Percentiles rank a stretch among this genome's conserved stretches.
Conservation (phyloP, 768 basidiomycete genomes). For the Phanerodontia chrysosporium region DNA sequence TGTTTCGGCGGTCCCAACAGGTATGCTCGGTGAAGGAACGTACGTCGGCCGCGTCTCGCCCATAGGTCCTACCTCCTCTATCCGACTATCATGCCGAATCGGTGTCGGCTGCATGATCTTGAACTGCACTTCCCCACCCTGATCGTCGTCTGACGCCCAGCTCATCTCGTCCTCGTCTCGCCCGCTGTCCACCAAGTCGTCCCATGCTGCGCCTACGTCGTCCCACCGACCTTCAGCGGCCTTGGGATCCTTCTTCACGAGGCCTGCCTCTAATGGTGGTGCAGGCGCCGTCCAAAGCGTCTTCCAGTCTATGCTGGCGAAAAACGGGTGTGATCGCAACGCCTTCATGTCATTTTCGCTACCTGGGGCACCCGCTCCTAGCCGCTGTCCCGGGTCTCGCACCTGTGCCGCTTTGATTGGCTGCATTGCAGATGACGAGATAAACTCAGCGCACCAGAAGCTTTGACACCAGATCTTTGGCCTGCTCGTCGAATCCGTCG, state of each 20-base stretch:
- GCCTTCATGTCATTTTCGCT: slow-evolving; percentile 36
- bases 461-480: slow-evolving; percentile 72
- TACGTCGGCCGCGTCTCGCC: slow-evolving; percentile 36
- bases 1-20: background rate
- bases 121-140: slow-evolving; percentile 28
- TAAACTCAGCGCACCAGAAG: slow-evolving; percentile 55
- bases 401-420: slow-evolving; percentile 34
- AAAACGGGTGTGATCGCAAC: slow-evolving; percentile 61
- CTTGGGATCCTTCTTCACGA: slow-evolving; percentile 44
- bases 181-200: slow-evolving; percentile 30
- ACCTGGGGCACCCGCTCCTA: slow-evolving; percentile 50
- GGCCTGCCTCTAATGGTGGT: slow-evolving; percentile 55
- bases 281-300: slow-evolving; percentile 61
- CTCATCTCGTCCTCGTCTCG: slow-evolving; percentile 40
- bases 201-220: slow-evolving; percentile 53
- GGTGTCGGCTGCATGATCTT: slow-evolving; percentile 2
- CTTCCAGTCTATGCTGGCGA: slow-evolving; percentile 54
- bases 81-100: background rate
- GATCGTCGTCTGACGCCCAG: slow-evolving; percentile 44
- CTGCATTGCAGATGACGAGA: slow-evolving; percentile 18
- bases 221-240: slow-evolving; percentile 35
- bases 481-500: slow-evolving; percentile 76
- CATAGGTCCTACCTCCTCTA: slow-evolving; percentile 40
- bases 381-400: slow-evolving; percentile 51
- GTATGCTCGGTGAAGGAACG: slow-evolving; percentile 14